phyloP scores from a whole-genome alignment of 192 early-diverging fungal species.

The Neocallimastix lanati region DNA sequence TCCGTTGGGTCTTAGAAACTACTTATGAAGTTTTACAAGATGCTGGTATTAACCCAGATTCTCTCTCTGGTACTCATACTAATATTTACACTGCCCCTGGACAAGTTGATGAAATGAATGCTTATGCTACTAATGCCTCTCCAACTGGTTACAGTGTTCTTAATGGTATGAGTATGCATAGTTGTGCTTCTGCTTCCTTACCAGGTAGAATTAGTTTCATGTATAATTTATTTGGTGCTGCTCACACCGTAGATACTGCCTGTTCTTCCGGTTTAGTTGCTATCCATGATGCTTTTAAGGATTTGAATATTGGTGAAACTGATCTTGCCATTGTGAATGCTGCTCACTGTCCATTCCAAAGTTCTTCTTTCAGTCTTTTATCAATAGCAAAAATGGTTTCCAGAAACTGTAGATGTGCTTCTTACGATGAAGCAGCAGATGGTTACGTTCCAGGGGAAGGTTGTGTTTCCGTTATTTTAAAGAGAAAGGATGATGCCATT shows the following conservation, averaged over 20 bases:
- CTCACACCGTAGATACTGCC: conserved; percentile 10
- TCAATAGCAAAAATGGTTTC: conserved; percentile 3
- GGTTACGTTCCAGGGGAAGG: conserved; percentile 17
- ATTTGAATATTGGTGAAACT: conserved; percentile 9
- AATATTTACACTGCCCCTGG: conserved; percentile 1
- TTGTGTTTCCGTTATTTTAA: conserved; percentile 10
- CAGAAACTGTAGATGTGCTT: conserved; percentile 6
- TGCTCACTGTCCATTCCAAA: conserved; percentile 7
- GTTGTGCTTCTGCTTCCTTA: neutral
- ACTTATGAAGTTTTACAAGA: conserved; percentile 10
- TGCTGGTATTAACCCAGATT: conserved; percentile 9
- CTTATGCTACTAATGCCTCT: neutral
- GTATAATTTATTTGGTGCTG: conserved; percentile 11
- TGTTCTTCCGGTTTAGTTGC: conserved; percentile 13
- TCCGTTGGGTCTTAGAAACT: conserved; percentile 4
- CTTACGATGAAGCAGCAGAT: conserved; percentile 15
- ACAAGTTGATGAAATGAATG: conserved; percentile 1
- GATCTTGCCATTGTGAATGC: conserved; percentile 13
- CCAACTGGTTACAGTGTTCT: neutral
- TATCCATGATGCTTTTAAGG: conserved; percentile 9
- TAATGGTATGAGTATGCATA: neutral
- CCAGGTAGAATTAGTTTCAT: conserved; percentile 11
- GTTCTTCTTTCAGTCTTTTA: conserved; percentile 4
- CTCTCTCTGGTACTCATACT: conserved; percentile 11
- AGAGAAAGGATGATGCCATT: conserved; percentile 10